Evolutionary conservation across 2,329 filamentous ascomycete species (phyloP).

Genomic region (Alternaria arborescens): DNA sequence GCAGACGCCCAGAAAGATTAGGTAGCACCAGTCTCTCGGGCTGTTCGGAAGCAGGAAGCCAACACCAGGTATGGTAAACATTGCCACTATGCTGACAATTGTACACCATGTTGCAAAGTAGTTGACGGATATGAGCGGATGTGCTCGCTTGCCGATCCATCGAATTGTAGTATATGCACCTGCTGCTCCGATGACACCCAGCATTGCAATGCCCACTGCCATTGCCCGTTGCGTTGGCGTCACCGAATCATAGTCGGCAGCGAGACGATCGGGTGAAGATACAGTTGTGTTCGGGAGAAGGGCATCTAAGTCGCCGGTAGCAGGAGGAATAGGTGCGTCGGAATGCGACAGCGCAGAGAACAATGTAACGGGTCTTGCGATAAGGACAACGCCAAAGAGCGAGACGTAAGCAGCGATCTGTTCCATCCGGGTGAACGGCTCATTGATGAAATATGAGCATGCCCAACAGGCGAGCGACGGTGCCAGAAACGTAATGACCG

Average conservation of each 20-base stretch:
- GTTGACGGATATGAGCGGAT: slow-evolving; percentile 85
- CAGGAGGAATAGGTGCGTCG: slow-evolving; percentile 35
- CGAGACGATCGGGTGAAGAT: slow-evolving; percentile 29
- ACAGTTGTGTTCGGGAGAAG: slow-evolving; percentile 40
- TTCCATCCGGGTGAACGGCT: slow-evolving; percentile 80
- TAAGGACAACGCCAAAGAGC: slow-evolving; percentile 80
- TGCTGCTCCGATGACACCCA: slow-evolving; percentile 80
- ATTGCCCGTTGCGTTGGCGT: slow-evolving; percentile 72
- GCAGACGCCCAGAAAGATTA: slow-evolving; percentile 73
- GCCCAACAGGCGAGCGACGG: slow-evolving; percentile 82
- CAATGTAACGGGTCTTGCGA: slow-evolving; percentile 74
- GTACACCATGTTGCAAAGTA: slow-evolving; percentile 80
- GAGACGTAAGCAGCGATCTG: slow-evolving; percentile 79
- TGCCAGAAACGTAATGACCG: slow-evolving; percentile 86
- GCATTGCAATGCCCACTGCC: slow-evolving; percentile 74
- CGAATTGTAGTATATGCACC: slow-evolving; percentile 79
- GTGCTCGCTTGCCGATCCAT: slow-evolving; percentile 79
- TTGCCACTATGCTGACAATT: slow-evolving; percentile 69
- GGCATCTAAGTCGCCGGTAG: slow-evolving; percentile 45
- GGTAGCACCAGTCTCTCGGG: slow-evolving; percentile 69
- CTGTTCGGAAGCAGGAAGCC: slow-evolving; percentile 65
- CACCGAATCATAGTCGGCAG: slow-evolving; percentile 53
- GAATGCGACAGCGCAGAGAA: slow-evolving; percentile 53
- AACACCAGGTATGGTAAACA: slow-evolving; percentile 65
- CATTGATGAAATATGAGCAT: slow-evolving; percentile 77